Base-by-base conservation (phyloP, 139 green algal genomes). In the Ettlia oleoabundans region DNA sequence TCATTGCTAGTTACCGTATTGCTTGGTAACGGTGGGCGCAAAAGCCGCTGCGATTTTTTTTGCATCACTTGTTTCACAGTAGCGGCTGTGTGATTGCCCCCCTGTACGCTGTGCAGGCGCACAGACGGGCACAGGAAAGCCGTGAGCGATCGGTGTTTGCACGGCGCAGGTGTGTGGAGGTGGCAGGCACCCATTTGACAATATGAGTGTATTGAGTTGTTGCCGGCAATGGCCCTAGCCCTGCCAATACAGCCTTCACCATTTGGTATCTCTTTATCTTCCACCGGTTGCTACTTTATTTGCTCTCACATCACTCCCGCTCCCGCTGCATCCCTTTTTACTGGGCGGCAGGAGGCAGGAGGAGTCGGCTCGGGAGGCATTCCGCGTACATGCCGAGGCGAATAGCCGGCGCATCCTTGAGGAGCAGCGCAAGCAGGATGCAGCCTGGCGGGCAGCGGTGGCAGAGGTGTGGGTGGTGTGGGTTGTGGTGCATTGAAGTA, bases 401-500 rank as follows among this genome's bases (percentile, higher is more conserved):
- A 40, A 76, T 42, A 88, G 80, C 33, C 52, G 47, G 13, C 65
- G 82, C n/a, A 90, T 92, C 24, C 43, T 92, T 64, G 80, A 81
- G 37, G 89, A 91, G 65, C 82, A 91, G 64, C 66, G 74, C 30
- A 74, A 62, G 9, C 83, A 82, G 68, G 88, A 93, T 40, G 38
- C 55, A 13, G 84, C 86, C 30, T 93, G 89, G 89, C 71, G 89
- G 2, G 80, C 81, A 9, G 86, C 88, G 37, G 86, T 92, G 66
- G 78, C 78, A 35, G 67, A 81, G 81, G 85, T 74, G 62, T n/a
- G 33, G 35, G 35, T 13, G 6, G 68, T 38, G 24, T 15, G 19
- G 13, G 41, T 26, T 61, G 5, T n/a, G n/a, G n/a, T n/a, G n/a
- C n/a, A n/a, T n/a, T n/a, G n/a, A n/a, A n/a, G n/a, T n/a, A n/a